Evolutionary conservation across 2,329 filamentous ascomycete genomes (phyloP).

Genomic region (Lecanicillium sp.): DNA sequence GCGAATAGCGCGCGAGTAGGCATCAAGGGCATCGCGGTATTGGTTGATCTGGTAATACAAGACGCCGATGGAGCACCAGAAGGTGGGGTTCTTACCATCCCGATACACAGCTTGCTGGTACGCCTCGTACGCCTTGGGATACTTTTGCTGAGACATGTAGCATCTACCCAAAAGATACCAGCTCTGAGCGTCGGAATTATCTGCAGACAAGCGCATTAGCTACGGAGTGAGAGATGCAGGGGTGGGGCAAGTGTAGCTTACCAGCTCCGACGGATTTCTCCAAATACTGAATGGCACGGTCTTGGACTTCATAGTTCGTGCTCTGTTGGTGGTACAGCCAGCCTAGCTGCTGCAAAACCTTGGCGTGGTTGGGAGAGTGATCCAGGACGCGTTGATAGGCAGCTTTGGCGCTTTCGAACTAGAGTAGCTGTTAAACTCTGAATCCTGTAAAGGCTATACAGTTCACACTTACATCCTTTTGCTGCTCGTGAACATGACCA

Average conservation of each 20-base stretch:
- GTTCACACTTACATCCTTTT: constrained; percentile 75
- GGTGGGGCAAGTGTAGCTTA: constrained; percentile 36
- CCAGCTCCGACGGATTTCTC: constrained; percentile 93
- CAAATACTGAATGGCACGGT: constrained; percentile 92
- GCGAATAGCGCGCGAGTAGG: constrained; percentile 92
- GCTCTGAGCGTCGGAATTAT: constrained; percentile 92
- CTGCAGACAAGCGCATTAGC: constrained; percentile 42
- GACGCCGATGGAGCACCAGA: constrained; percentile 99
- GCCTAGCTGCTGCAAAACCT: constrained; percentile 93
- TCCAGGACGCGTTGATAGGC: constrained; percentile 92
- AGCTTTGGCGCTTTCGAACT: constrained; percentile 90
- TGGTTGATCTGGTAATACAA: constrained; percentile 99
- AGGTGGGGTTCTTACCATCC: constrained; percentile 93
- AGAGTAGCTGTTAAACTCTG: constrained; percentile 26
- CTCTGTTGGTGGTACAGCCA: constrained; percentile 98
- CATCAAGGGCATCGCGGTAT: constrained; percentile 94
- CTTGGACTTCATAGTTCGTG: constrained; percentile 82
- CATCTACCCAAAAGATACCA: constrained; percentile 97
- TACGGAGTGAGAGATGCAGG: background rate
- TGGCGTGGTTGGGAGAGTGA: constrained; percentile 90
- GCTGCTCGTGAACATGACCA: constrained; percentile 95
- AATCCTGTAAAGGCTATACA: background rate
- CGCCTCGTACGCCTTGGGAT: constrained; percentile 95
- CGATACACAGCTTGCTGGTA: constrained; percentile 98
- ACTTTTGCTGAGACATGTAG: constrained; percentile 99